phyloP scores from a whole-genome alignment of 2,329 filamentous ascomycete genomes.

The Neofusicoccum cordaticola region DNA sequence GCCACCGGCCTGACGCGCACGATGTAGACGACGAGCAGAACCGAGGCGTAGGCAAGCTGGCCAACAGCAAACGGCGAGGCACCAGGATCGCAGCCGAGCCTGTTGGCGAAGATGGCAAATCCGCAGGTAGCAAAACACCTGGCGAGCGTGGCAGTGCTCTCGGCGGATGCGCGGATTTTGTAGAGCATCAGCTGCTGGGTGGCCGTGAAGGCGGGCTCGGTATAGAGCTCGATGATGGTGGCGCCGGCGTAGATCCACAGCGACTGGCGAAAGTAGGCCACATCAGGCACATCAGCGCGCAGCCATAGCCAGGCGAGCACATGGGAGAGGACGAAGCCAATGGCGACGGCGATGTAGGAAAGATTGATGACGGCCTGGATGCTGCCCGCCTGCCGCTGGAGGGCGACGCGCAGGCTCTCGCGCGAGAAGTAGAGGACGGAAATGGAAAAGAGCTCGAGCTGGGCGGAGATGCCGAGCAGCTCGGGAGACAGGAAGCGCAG shows the following conservation, averaged over 20 bases:
- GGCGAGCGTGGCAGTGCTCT: constrained; percentile 75
- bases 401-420: constrained; percentile 85
- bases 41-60: constrained; percentile 71
- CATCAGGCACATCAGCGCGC: constrained; percentile 49
- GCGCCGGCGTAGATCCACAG: constrained; percentile 56
- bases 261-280: constrained; percentile 62
- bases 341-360: constrained; percentile 71
- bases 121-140: constrained; percentile 75
- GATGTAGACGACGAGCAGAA: constrained; percentile 68
- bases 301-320: constrained; percentile 68
- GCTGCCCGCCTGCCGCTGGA: constrained; percentile 68
- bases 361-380: constrained; percentile 83
- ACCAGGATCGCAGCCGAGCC: constrained; percentile 57
- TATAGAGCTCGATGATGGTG: constrained; percentile 70
- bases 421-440: constrained; percentile 92
- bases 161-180: constrained; percentile 74
- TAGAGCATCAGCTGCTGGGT: constrained; percentile 80
- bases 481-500: constrained; percentile 83
- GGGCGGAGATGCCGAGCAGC: constrained; percentile 79
- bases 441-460: constrained; percentile 89
- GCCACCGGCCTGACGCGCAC: constrained; percentile 60
- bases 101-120: constrained; percentile 63
- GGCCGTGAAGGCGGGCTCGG: constrained; percentile 86
- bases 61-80: constrained; percentile 87
- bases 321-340: constrained; percentile 65